phyloP scores from a whole-genome alignment of 2,329 filamentous ascomycete species.

The Xylaria sp. region DNA sequence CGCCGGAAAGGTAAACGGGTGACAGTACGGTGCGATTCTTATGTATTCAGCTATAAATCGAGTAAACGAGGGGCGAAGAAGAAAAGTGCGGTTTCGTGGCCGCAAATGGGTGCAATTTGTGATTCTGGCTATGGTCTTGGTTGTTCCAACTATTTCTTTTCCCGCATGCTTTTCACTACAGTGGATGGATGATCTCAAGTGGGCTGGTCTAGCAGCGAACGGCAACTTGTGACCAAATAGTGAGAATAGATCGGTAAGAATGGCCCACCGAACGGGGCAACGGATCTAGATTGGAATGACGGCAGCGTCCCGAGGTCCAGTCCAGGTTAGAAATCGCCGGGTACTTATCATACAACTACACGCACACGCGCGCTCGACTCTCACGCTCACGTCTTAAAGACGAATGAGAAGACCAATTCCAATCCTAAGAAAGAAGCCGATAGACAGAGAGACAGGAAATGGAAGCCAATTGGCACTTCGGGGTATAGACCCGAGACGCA shows the following conservation, averaged over 20 bases:
- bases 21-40: slow-evolving; percentile 6
- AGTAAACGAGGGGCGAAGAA: slow-evolving; percentile 11
- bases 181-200: slow-evolving; percentile 18
- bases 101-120: slow-evolving; percentile 11
- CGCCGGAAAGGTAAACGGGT: not conserved
- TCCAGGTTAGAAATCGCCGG: slow-evolving; percentile 20
- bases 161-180: slow-evolving; percentile 19
- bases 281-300: slow-evolving; percentile 15
- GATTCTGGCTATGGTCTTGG: slow-evolving; percentile 5
- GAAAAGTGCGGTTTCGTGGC: slow-evolving; percentile 17
- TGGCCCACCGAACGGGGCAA: slow-evolving; percentile 24
- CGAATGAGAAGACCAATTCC: not conserved
- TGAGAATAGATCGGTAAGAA: slow-evolving; percentile 8
- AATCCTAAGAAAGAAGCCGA: not conserved
- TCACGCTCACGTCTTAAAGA: slow-evolving; percentile 3
- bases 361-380: not conserved
- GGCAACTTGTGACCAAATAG: slow-evolving; percentile 18
- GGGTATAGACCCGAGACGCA: slow-evolving; percentile 5
- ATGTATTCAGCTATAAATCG: slow-evolving; percentile 1
- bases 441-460: not conserved
- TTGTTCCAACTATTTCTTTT: slow-evolving; percentile 29
- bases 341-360: slow-evolving; percentile 16
- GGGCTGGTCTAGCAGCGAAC: slow-evolving; percentile 15
- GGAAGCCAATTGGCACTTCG: slow-evolving; percentile 5
- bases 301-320: slow-evolving; percentile 20